Percentiles rank a stretch among this genome's conserved stretches.
phyloP scores from a whole-genome alignment of 768 basidiomycete species.

The Leccinum aurantiacum region DNA sequence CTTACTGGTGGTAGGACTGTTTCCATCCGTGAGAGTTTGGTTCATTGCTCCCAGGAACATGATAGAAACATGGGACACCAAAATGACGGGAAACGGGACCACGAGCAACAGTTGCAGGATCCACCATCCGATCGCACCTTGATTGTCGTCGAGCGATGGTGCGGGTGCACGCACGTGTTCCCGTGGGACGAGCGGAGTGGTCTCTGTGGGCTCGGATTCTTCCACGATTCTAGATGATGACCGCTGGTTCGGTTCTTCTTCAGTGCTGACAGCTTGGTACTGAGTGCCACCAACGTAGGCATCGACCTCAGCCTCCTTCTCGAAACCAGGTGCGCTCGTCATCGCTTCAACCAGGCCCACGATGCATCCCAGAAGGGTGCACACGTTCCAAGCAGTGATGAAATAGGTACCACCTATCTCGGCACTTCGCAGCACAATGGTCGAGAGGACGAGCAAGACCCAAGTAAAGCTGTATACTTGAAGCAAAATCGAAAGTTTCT shows the following conservation, averaged over 20 bases:
- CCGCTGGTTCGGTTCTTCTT: conserved; percentile 20
- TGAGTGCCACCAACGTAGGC: conserved; percentile 17
- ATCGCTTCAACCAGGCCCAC: conserved; percentile 39
- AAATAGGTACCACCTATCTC: conserved; percentile 57
- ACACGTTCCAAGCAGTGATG: conserved; percentile 53
- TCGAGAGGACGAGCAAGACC: conserved; percentile 53
- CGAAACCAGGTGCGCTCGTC: conserved; percentile 18
- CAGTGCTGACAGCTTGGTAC: conserved; percentile 29
- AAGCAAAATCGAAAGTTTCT: conserved; percentile 51
- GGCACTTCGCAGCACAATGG: conserved; percentile 41
- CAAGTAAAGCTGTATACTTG: conserved; percentile 61
- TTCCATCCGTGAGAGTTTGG: conserved; percentile 68
- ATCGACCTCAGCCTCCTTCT: conserved; percentile 5
- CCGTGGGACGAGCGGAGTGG: conserved; percentile 52
- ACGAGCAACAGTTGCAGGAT: conserved; percentile 55
- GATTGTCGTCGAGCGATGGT: conserved; percentile 8
- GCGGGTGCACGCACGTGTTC: conserved; percentile 18
- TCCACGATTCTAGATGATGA: conserved; percentile 27
- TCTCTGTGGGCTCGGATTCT: conserved; percentile 50
- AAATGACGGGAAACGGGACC: conserved; percentile 52
- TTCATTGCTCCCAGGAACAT: conserved; percentile 46
- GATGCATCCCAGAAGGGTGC: conserved; percentile 42
- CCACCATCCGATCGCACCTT: conserved; percentile 48
- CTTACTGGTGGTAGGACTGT: conserved; percentile 48
- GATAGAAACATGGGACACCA: conserved; percentile 51